Base-by-base conservation (phyloP, 768 basidiomycete genomes). In the Suillus americanus region DNA sequence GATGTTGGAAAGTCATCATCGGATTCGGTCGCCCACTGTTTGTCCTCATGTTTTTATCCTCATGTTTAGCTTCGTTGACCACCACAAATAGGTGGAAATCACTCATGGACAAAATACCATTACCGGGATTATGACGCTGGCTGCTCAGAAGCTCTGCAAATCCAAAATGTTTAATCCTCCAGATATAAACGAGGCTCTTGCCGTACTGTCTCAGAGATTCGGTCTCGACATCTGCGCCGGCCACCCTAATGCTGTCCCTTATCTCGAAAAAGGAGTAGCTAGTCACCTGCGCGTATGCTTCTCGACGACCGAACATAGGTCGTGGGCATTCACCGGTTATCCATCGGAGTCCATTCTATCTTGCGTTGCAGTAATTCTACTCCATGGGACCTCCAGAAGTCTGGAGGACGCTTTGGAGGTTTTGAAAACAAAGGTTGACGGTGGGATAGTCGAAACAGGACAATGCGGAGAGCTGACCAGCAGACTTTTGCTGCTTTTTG, bases 341-440 rank as follows among this genome's bases (percentile, higher is more conserved):
- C 65, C 71, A 18, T 70, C 66, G 20, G 69, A 72, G n/a, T 63
- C 69, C 5, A 16, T 70, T 13, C 16, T 71, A 18, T 71, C 68
- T 3, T 69, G 57, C 18, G 53, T 61, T 16, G 64, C 68, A 0
- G 65, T 54, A 18, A 18, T 3, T 8, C 5, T 45, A 13, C 37
- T 66, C 12, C 67, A 70, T 23, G 46, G 46, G 48, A 48, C 46
- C 0, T 14, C 48, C 20, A 45, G 45, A n/a, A 41, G 43, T 4
- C 10, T 20, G 14, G 6, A 8, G 10, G 7, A 43, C 25, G 41
- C 35, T 14, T 46, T 61, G 60, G 3, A n/a, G 8, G 30, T 25
- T 25, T 18, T 40, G 38, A 45, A 50, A 23, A 23, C 23, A 0
- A 45, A 20, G 3, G 54, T 69, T 37, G 56, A 67, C 43, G 45